phyloP scores from a whole-genome alignment of 1,284 basidiomycete genomes.

The Heterobasidion occidentale region DNA sequence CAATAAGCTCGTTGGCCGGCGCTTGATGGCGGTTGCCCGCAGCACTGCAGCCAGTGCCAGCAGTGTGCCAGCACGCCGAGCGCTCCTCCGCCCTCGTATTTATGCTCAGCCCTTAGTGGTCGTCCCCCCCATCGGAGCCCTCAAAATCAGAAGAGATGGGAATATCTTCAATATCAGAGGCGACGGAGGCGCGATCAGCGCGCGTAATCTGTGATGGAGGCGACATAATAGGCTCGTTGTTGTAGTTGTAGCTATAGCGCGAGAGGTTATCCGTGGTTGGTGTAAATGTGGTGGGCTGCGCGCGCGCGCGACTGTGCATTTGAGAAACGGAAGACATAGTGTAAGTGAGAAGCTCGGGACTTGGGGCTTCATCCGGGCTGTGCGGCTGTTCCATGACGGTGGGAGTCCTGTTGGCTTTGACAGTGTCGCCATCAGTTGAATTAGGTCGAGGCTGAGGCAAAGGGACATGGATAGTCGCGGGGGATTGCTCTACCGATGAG shows the following conservation, averaged over 20 bases:
- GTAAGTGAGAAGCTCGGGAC: slow-evolving; percentile 9
- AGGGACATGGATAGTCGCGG: neutral
- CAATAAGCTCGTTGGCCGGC: too few species aligned
- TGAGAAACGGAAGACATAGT: slow-evolving; percentile 4
- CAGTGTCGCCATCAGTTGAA: neutral
- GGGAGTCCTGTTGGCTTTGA: neutral
- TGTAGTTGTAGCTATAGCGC: neutral
- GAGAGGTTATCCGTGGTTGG: neutral
- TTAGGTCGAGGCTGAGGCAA: neutral
- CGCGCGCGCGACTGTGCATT: slow-evolving; percentile 1
- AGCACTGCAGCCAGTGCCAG: too few species aligned
- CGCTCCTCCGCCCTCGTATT: too few species aligned
- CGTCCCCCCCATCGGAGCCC: slow-evolving; percentile 6
- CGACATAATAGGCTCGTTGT: neutral
- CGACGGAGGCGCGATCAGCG: slow-evolving; percentile 2
- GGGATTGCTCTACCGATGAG: neutral
- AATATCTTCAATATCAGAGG: slow-evolving; percentile 8
- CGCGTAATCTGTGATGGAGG: neutral
- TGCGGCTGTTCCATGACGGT: too few species aligned
- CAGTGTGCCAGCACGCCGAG: too few species aligned
- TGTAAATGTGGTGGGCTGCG: slow-evolving; percentile 4
- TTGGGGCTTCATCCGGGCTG: neutral
- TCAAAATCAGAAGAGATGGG: slow-evolving; percentile 11
- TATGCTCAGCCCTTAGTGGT: too few species aligned
- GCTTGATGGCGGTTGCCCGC: too few species aligned